A percentile compares a stretch with the other conserved stretches of the same genome.
Conservation (phyloP, 352 stramenopile genomes). For the Aphanomyces astaci region DNA sequence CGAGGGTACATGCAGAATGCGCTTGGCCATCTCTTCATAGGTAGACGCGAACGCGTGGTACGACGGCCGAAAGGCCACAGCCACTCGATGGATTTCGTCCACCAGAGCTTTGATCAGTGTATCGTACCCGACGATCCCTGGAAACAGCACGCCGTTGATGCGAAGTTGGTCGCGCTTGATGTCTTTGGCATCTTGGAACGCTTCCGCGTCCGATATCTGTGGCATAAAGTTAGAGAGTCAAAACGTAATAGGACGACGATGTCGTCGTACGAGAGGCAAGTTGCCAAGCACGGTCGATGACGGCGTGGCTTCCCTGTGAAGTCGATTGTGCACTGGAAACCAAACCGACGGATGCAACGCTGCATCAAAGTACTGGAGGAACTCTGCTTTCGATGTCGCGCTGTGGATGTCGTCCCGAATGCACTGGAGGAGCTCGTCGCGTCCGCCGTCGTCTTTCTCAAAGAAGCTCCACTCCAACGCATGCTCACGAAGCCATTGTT, state of each 20-base stretch:
- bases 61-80: conserved; percentile 23
- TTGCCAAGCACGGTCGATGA: neutral
- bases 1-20: conserved; percentile 32
- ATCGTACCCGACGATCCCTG: conserved; percentile 51
- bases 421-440: conserved; percentile 6
- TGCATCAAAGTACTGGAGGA: conserved; percentile 10
- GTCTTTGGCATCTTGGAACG: conserved; percentile 75
- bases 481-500: conserved; percentile 2
- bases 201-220: conserved; percentile 46
- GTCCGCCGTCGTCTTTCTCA: neutral
- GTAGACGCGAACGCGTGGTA: neutral
- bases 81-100: conserved; percentile 33
- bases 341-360: neutral
- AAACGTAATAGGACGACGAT: too few relatives aligned
- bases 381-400: conserved; percentile 7
- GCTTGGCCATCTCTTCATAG: conserved; percentile 29
- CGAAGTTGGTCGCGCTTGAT: conserved; percentile 62
- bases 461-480: neutral
- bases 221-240: too few relatives aligned
- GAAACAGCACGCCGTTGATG: conserved; percentile 47
- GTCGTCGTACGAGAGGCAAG: neutral
- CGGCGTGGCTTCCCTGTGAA: neutral
- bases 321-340: conserved; percentile 1
- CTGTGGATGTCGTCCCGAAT: conserved; percentile 20
- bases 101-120: conserved; percentile 43